Percentiles rank a stretch among this genome's conserved stretches.
phyloP scores from a whole-genome alignment of 495 filamentous ascomycete species.

The Aspergillus haitiensis region DNA sequence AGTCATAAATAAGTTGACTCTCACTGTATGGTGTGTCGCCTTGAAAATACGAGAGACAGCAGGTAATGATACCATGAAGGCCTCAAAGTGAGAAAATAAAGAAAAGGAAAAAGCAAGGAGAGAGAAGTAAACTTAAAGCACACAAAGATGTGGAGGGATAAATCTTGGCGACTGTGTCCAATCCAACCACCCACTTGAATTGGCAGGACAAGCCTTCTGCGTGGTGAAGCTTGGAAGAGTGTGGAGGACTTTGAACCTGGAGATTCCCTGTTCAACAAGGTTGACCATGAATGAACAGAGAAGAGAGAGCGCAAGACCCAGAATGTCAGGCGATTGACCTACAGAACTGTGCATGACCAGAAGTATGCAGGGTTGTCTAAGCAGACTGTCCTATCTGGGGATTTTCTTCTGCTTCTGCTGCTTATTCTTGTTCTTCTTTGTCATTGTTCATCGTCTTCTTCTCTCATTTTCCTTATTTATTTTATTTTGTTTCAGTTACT shows the following conservation, averaged over 20 bases:
- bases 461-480: too few relatives aligned
- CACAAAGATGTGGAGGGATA: slow-evolving; percentile 17
- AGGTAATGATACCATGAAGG: too few relatives aligned
- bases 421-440: slow-evolving; percentile 1
- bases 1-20: too few relatives aligned
- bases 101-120: neutral
- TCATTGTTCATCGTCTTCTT: neutral
- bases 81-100: neutral
- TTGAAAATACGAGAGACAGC: too few relatives aligned
- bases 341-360: neutral
- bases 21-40: too few relatives aligned
- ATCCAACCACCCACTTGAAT: slow-evolving; percentile 16
- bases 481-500: too few relatives aligned
- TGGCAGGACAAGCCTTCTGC: slow-evolving; percentile 24
- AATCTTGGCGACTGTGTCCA: slow-evolving; percentile 18
- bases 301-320: slow-evolving; percentile 5
- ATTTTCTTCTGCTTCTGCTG: neutral
- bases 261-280: slow-evolving; percentile 7
- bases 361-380: too few relatives aligned
- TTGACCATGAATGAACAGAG: slow-evolving; percentile 5
- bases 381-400: too few relatives aligned
- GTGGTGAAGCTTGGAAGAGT: slow-evolving; percentile 23
- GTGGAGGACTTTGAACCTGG: slow-evolving; percentile 14
- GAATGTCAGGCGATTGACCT: slow-evolving; percentile 18
- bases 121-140: slow-evolving; percentile 8